These are phyloP conservation scores for Acacia concinna DNA, from an alignment of 331 rosid species.

Conservation along the genomic window DNA sequence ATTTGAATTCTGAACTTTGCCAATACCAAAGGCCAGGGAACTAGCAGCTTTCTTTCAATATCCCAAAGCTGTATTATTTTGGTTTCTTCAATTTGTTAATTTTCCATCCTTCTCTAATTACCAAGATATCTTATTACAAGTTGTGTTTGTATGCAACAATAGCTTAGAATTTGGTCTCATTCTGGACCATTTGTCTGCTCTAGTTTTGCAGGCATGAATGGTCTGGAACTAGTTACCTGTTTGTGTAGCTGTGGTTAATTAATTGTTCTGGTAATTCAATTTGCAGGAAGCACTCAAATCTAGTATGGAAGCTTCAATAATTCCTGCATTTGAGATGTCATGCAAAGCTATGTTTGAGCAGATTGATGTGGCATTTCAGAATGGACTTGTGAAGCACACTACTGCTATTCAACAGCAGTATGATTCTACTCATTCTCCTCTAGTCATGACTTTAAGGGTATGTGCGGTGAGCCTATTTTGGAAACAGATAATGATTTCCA, in stretches of 20 bases:
- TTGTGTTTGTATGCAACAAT: slow-evolving; percentile 1
- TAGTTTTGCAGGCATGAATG: slow-evolving; percentile 13
- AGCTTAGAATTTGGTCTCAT: not conserved
- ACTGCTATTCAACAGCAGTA: slow-evolving; percentile 63
- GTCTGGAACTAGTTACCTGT: slow-evolving; percentile 19
- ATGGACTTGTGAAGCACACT: slow-evolving; percentile 54
- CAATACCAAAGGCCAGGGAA: slow-evolving; percentile 1
- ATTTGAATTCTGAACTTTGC: not conserved
- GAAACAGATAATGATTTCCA: slow-evolving; percentile 3
- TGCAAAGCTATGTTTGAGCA: slow-evolving; percentile 73
- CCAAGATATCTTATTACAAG: not conserved
- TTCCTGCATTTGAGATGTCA: slow-evolving; percentile 69
- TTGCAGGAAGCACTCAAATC: slow-evolving; percentile 62
- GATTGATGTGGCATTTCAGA: slow-evolving; percentile 62
- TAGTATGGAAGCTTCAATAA: slow-evolving; percentile 59
- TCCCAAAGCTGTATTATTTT: not conserved
- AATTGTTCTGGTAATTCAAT: slow-evolving; percentile 22
- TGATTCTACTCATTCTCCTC: slow-evolving; percentile 66
- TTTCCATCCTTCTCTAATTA: not conserved
- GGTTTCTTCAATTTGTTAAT: not conserved
- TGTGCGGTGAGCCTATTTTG: slow-evolving; percentile 28
- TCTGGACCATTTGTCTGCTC: slow-evolving; percentile 17
- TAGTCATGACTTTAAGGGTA: slow-evolving; percentile 66
- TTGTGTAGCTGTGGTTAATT: slow-evolving; percentile 26
- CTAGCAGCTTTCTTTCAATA: not conserved